Base-by-base conservation (phyloP, 441 rosid genomes). In the Brassica balearica region DNA sequence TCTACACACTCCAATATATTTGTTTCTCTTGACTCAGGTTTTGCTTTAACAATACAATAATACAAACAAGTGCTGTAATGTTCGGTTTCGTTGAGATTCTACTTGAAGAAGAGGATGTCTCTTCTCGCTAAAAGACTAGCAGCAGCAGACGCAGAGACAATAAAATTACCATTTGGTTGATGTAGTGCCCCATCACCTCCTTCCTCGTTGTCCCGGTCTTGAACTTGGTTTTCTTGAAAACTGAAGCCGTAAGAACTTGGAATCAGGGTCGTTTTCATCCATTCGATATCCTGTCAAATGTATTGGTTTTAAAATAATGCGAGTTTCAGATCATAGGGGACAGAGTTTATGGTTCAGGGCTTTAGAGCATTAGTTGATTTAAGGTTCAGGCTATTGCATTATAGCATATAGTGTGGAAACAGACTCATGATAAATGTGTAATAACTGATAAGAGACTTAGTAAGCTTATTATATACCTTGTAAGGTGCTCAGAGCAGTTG, bases 401-500 rank as follows among this genome's bases (percentile, higher is more conserved):
- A 29, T 29, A 3, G 34, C 34, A 29, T 4, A 29, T 29, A 29
- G 34, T 25, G 27, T 25, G 27, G 27, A 48, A 48, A 5, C 53
- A 51, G 59, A 53, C 58, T 19, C 36, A 55, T 3, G 23, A 56
- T 15, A 15, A 12, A 61, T 14, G 25, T 71, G 41, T 63, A 12
- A 29, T 29, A 29, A 29, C 34, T 29, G 5, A 51, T 51, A 64
- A 71, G 80, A 64, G 17, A 55, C 17, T 11, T 32, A n/a, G 29
- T 46, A 72, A 61, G 73, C 46, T 68, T 51, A 22, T 72, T 3
- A 51, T 68, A 81, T 72, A 93, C 98, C 97, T 91, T 93, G 97
- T 87, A 93, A 89, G 43, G 97, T 91, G 73, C 93, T 91, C 87
- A 93, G 78, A 56, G 98, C 96, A 73, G 98, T 91, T 8, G 97